A percentile compares a stretch with the other conserved stretches of the same genome.
Evolutionary conservation across 73 alveolate genomes (phyloP).

Genomic region (Paraurostyla sp.): DNA sequence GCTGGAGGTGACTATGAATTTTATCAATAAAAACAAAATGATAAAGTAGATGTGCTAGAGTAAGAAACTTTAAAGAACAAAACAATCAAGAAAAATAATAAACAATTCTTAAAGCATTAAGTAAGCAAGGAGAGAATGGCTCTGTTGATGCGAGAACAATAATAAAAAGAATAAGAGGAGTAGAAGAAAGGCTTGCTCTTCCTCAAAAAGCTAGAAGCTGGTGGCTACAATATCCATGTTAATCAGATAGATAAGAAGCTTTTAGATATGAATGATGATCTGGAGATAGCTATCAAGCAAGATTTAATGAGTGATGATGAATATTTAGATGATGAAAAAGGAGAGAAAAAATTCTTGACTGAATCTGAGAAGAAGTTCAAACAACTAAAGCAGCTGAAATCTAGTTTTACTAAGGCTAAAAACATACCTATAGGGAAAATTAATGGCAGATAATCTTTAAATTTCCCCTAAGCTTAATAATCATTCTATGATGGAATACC

Average conservation of each 20-base stretch:
- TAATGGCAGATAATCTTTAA: not conserved
- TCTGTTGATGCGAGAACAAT: not conserved
- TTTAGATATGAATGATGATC: slow-evolving; percentile 39
- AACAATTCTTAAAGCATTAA: not conserved
- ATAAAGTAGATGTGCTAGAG: not conserved
- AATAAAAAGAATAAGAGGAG: not conserved
- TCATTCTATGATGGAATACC: not conserved
- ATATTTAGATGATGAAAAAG: not conserved
- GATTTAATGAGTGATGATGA: slow-evolving; percentile 46
- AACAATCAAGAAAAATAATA: not conserved
- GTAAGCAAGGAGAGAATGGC: slow-evolving; percentile 46
- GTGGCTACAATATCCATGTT: slow-evolving; percentile 4
- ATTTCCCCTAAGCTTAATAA: not conserved
- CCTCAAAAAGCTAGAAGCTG: slow-evolving; percentile 17
- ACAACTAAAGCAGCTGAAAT: not conserved
- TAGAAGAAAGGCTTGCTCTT: slow-evolving; percentile 1
- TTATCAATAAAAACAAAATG: not conserved
- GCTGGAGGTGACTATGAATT: not conserved
- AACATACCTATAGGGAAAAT: no score
- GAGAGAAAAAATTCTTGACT: not conserved
- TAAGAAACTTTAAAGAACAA: not conserved
- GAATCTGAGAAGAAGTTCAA: slow-evolving; percentile 3
- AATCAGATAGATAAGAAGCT: not conserved
- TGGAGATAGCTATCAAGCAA: slow-evolving; percentile 27
- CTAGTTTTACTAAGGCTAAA: slow-evolving; percentile 32